A percentile compares a stretch with the other conserved stretches of the same genome.
These are phyloP conservation scores for Dichotomopilus funicola DNA, from an alignment of 2,329 filamentous ascomycete genomes.

Conservation along the genomic window DNA sequence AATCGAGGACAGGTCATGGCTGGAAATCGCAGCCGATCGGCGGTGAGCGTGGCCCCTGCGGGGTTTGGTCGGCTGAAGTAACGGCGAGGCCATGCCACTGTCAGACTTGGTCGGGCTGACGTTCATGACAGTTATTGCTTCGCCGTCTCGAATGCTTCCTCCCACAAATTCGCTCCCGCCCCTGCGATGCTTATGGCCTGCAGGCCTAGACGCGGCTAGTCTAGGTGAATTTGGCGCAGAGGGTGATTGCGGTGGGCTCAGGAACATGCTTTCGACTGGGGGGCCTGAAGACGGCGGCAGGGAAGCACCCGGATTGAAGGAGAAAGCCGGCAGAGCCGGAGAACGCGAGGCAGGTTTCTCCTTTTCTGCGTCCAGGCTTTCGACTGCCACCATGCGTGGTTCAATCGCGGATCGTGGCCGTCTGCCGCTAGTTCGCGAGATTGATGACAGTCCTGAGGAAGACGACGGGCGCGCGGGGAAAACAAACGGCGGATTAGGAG, in stretches of 20 bases:
- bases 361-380: conserved; percentile 25
- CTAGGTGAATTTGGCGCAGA: conserved; percentile 46
- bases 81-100: conserved; percentile 50
- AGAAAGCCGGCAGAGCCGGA: conserved; percentile 46
- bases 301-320: conserved; percentile 47
- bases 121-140: conserved; percentile 56
- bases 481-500: conserved; percentile 58
- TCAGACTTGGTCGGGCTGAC: conserved; percentile 63
- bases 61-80: conserved; percentile 44
- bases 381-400: conserved; percentile 29
- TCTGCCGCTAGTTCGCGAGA: conserved; percentile 43
- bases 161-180: conserved; percentile 84
- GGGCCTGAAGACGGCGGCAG: conserved; percentile 23
- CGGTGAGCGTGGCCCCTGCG: conserved; percentile 72
- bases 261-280: conserved; percentile 33
- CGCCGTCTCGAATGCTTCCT: conserved; percentile 55
- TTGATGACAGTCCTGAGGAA: conserved; percentile 41
- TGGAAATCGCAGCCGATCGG: conserved; percentile 75
- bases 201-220: conserved; percentile 45
- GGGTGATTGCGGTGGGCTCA: conserved; percentile 52
- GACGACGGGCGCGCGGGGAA: conserved; percentile 50
- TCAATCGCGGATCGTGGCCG: conserved; percentile 50
- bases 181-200: conserved; percentile 68
- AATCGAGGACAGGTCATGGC: conserved; percentile 63
- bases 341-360: conserved; percentile 29